Conservation (phyloP, 805 yeast genomes). For the Metschnikowia kofuensis region DNA sequence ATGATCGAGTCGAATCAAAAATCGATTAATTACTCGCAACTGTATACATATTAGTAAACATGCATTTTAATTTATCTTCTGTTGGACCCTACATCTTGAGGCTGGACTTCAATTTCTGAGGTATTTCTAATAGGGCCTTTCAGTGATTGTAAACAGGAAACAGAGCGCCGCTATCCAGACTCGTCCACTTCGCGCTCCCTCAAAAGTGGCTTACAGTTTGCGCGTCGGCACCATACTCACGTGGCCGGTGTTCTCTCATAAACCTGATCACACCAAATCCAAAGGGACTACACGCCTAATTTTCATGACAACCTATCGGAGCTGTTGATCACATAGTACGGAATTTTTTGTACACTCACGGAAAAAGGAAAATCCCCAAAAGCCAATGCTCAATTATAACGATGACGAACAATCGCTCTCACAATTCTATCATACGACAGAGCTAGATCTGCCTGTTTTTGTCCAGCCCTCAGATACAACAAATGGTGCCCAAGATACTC, state of each 20-base stretch:
- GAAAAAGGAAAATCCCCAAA: too few species aligned
- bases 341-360: background rate
- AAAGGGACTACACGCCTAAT: too few species aligned
- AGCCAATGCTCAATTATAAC: conserved; percentile 31
- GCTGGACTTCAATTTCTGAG: too few species aligned
- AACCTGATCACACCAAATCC: too few species aligned
- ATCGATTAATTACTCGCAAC: too few species aligned
- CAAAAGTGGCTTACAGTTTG: background rate
- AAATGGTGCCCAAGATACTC: conserved; percentile 12
- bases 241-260: too few species aligned
- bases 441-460: conserved; percentile 23
- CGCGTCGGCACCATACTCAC: background rate
- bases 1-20: too few species aligned
- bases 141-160: too few species aligned
- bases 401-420: conserved; percentile 27
- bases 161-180: background rate
- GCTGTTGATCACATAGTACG: background rate
- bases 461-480: conserved; percentile 13
- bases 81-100: too few species aligned
- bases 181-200: background rate
- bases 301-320: background rate
- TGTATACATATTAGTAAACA: too few species aligned
- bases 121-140: too few species aligned
- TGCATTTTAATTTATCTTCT: too few species aligned
- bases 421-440: conserved; percentile 28